Conservation (phyloP, 257 asterid species). For the Parsonsia alboflavescens region DNA sequence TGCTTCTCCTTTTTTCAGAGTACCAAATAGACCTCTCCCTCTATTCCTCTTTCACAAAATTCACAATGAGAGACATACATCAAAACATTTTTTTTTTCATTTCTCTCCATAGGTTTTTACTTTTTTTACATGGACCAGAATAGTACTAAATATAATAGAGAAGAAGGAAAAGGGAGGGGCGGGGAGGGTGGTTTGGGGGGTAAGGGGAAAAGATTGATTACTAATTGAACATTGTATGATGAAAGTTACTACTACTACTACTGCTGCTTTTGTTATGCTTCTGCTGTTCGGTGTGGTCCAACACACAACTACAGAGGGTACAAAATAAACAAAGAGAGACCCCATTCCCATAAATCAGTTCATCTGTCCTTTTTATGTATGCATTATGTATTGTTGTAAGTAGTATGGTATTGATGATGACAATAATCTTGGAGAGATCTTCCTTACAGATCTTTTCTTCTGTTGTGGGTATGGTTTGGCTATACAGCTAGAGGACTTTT, state of each 20-base stretch:
- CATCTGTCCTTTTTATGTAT: conserved; percentile 64
- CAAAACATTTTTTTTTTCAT: conserved; percentile 8
- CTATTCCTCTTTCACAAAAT: not conserved
- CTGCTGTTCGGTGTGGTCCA: conserved; percentile 55
- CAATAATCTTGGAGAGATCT: conserved; percentile 53
- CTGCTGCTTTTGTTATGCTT: conserved; percentile 41
- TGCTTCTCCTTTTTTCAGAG: conserved; percentile 1
- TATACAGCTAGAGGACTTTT: conserved; percentile 61
- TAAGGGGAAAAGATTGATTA: not conserved
- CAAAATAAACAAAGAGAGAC: conserved; percentile 46
- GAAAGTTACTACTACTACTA: conserved; percentile 34
- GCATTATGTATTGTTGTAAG: conserved; percentile 60
- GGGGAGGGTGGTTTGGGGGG: too few relatives aligned
- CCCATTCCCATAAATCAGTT: conserved; percentile 67
- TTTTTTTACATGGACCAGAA: not conserved
- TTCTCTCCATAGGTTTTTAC: not conserved
- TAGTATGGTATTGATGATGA: conserved; percentile 64
- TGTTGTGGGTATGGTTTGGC: conserved; percentile 53
- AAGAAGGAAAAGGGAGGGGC: too few relatives aligned
- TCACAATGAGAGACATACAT: not conserved
- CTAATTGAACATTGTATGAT: conserved; percentile 27
- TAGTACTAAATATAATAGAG: not conserved
- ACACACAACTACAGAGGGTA: conserved; percentile 44
- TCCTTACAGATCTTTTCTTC: conserved; percentile 51
- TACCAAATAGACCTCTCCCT: conserved; percentile 1